Percentiles rank a stretch among this genome's conserved stretches.
phyloP scores from a whole-genome alignment of 495 filamentous ascomycete genomes.

The Wilcoxina mikolae region DNA sequence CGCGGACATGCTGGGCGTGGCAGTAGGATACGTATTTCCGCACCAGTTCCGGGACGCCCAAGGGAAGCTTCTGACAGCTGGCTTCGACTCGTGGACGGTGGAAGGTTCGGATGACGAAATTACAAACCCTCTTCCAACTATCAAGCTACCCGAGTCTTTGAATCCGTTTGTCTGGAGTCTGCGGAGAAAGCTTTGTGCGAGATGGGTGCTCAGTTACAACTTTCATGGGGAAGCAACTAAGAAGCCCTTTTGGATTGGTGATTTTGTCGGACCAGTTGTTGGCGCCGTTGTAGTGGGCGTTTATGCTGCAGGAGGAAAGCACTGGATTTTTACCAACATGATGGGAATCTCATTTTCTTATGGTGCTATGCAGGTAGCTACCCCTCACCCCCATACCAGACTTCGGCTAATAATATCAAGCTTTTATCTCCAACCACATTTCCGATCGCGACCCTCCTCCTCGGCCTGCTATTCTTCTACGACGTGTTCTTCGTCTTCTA shows the following conservation, averaged over 20 bases:
- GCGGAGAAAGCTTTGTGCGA: slow-evolving; percentile 36
- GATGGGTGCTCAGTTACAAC: slow-evolving; percentile 30
- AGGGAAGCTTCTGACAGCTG: slow-evolving; percentile 33
- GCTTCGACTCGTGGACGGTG: slow-evolving; percentile 24
- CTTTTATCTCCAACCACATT: slow-evolving; percentile 87
- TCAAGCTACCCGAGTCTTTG: neutral
- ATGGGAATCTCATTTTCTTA: slow-evolving; percentile 81
- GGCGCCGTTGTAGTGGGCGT: slow-evolving; percentile 44
- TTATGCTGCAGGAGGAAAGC: slow-evolving; percentile 57
- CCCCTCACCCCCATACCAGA: neutral
- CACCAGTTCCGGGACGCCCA: slow-evolving; percentile 37
- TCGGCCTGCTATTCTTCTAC: slow-evolving; percentile 74
- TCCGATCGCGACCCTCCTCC: slow-evolving; percentile 59
- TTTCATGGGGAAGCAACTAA: slow-evolving; percentile 10
- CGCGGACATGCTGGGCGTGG: slow-evolving; percentile 50
- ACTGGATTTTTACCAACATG: slow-evolving; percentile 74
- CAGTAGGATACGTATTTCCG: slow-evolving; percentile 61
- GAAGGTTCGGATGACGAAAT: slow-evolving; percentile 4
- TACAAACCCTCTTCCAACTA: slow-evolving; percentile 4
- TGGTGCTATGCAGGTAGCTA: slow-evolving; percentile 41
- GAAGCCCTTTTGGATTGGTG: slow-evolving; percentile 32
- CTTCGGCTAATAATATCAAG: slow-evolving; percentile 30
- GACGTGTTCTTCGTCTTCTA: slow-evolving; percentile 97
- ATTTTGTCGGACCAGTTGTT: slow-evolving; percentile 45
- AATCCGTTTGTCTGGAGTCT: slow-evolving; percentile 27